Evolutionary conservation across 1,284 basidiomycete genomes (phyloP).

Genomic region (Tilletia horrida): DNA sequence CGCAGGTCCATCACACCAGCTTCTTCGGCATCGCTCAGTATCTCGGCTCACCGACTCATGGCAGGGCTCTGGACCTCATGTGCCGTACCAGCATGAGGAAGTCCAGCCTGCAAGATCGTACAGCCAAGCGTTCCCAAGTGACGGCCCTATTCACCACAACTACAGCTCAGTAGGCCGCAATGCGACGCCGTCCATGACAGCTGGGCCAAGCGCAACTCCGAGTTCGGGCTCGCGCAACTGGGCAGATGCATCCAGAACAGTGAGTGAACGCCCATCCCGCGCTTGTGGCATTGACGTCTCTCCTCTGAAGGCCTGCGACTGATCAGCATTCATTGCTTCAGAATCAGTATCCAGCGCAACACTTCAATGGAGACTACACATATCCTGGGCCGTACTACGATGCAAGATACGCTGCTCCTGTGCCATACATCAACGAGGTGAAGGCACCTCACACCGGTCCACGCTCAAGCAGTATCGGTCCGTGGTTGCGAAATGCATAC

Average conservation of each 20-base stretch:
- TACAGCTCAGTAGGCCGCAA: not conserved
- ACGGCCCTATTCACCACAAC: not conserved
- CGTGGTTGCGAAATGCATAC: not conserved
- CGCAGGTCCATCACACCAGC: not conserved
- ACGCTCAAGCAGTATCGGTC: conserved; percentile 10
- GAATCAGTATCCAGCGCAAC: not conserved
- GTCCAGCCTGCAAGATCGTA: not conserved
- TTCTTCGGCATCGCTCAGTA: conserved; percentile 11
- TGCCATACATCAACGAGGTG: conserved; percentile 1
- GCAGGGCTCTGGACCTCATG: not conserved
- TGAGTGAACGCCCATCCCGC: too few species aligned
- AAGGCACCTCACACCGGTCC: not conserved
- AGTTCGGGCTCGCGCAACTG: not conserved
- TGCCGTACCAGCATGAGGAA: not conserved
- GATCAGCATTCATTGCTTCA: too few species aligned
- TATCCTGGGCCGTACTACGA: not conserved
- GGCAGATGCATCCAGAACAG: not conserved
- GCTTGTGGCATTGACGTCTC: too few species aligned
- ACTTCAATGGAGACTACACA: not conserved
- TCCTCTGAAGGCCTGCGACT: too few species aligned
- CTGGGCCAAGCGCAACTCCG: not conserved
- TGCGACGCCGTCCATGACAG: not conserved
- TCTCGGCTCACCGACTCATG: conserved; percentile 2
- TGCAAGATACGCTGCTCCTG: not conserved
- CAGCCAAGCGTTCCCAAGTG: not conserved